Evolutionary conservation across 2,329 filamentous ascomycete genomes (phyloP).

Genomic region (Sclerotinia minor): DNA sequence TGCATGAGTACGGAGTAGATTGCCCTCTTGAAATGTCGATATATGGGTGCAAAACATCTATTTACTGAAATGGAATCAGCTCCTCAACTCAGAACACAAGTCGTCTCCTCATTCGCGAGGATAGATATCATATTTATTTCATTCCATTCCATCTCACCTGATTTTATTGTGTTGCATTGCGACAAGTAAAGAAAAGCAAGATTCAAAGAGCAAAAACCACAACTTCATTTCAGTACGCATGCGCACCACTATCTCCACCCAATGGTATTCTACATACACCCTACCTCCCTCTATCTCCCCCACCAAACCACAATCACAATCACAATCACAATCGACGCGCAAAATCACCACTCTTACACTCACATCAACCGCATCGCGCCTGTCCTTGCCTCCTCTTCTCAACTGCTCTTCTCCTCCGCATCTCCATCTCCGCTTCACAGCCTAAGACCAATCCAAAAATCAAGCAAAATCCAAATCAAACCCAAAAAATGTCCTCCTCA

Average conservation of each 20-base stretch:
- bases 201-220: neutral
- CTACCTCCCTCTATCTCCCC: neutral
- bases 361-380: neutral
- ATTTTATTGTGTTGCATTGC: no score
- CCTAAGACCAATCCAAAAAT: neutral
- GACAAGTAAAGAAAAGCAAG: neutral
- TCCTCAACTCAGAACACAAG: neutral
- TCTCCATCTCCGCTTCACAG: neutral
- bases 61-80: neutral
- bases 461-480: neutral
- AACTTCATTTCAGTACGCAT: neutral
- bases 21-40: no score
- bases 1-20: no score
- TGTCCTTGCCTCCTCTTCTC: no score
- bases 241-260: neutral
- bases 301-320: no score
- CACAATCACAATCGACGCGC: neutral
- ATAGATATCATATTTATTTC: neutral
- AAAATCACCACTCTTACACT: neutral
- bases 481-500: slow-evolving; percentile 1
- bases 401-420: neutral
- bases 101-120: neutral
- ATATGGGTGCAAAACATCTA: no score
- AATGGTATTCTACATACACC: no score
- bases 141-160: neutral